A percentile compares a stretch with the other conserved stretches of the same genome.
Evolutionary conservation across 1,139 yeast genomes (phyloP).

Genomic region (Protomyces inouyei): DNA sequence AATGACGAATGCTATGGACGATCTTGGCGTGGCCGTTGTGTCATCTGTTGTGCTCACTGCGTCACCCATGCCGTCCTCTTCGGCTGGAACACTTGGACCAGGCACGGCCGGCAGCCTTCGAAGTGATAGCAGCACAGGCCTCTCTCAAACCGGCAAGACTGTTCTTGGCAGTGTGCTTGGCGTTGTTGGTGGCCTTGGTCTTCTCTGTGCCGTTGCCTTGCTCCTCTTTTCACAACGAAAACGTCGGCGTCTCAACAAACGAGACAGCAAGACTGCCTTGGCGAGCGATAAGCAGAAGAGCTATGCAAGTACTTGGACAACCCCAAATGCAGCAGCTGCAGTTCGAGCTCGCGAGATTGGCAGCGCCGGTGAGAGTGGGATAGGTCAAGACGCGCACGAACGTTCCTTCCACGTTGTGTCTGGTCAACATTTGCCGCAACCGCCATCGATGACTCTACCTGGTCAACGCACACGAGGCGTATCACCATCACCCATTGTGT

Average conservation of each 20-base stretch:
- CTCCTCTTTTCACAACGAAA: neutral
- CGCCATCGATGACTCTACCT: neutral
- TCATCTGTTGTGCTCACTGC: neutral
- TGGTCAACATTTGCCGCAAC: neutral
- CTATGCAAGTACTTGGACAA: neutral
- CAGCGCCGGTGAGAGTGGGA: neutral
- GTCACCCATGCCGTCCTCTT: neutral
- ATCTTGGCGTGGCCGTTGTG: neutral
- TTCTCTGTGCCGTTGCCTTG: neutral
- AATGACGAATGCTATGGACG: neutral
- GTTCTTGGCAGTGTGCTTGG: neutral
- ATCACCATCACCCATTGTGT: neutral
- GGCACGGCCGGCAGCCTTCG: neutral
- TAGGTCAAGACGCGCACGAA: neutral
- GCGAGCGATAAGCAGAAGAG: neutral
- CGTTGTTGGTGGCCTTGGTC: neutral
- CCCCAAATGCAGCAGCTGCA: neutral
- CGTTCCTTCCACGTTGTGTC: neutral
- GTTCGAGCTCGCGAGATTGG: neutral
- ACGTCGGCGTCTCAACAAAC: neutral
- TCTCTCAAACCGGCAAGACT: neutral
- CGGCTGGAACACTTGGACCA: neutral
- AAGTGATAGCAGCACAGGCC: neutral
- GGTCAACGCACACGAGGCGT: neutral
- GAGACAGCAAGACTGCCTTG: neutral